A percentile compares a stretch with the other conserved stretches of the same genome.
Conservation (phyloP, 768 basidiomycete species). For the Trametes sanguinea region DNA sequence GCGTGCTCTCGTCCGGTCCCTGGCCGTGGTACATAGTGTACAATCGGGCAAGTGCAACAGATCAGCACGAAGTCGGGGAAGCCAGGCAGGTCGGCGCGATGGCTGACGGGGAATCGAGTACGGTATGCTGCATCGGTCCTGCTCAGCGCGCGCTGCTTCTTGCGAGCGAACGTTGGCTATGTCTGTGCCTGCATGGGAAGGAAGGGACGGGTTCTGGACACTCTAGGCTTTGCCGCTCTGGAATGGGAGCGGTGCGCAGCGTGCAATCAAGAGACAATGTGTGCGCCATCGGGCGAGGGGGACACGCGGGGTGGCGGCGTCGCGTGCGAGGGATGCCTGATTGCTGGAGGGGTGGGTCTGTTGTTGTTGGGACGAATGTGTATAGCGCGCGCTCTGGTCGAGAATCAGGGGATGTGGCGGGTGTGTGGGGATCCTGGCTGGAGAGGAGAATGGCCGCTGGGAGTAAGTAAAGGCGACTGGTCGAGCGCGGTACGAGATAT, state of each 20-base stretch:
- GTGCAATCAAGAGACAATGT: background rate
- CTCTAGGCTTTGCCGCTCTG: background rate
- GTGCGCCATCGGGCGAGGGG: background rate
- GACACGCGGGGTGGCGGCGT: background rate
- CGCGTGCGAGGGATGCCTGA: background rate
- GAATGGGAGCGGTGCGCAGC: background rate
- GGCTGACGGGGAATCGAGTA: background rate
- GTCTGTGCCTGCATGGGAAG: background rate
- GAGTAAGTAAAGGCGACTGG: too few species aligned
- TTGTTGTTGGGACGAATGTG: background rate
- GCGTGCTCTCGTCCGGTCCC: background rate
- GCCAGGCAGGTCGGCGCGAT: background rate
- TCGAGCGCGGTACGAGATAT: too few species aligned
- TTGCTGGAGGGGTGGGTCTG: background rate
- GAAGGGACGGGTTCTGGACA: background rate
- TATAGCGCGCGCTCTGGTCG: background rate
- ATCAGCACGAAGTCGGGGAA: background rate
- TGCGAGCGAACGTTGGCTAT: too few species aligned
- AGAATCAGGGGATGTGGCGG: constrained; percentile 10
- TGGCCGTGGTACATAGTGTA: background rate
- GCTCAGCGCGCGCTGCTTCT: background rate
- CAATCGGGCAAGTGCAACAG: background rate
- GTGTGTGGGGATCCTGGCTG: too few species aligned
- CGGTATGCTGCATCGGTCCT: background rate
- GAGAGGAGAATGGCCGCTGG: too few species aligned